Evolutionary conservation across 2,329 filamentous ascomycete species (phyloP).

Genomic region (Ceratocystis papillata): DNA sequence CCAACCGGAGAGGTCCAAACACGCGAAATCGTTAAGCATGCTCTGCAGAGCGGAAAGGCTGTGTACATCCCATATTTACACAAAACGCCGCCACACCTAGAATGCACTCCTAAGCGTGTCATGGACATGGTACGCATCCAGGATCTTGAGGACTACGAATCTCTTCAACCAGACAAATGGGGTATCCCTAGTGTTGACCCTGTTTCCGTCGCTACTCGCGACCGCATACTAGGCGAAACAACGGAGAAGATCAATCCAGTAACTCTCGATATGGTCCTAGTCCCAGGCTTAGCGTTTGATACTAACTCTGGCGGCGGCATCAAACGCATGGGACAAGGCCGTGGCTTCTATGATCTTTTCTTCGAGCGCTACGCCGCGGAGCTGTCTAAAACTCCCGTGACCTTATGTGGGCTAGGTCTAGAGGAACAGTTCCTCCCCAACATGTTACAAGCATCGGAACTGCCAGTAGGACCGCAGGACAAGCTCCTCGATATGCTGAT

Average conservation of each 20-base stretch:
- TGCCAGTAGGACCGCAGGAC: constrained; percentile 18
- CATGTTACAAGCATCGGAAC: constrained; percentile 28
- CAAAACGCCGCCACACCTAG: constrained; percentile 40
- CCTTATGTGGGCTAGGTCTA: constrained; percentile 67
- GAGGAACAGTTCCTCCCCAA: constrained; percentile 66
- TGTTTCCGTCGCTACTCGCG: constrained; percentile 52
- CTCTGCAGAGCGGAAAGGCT: constrained; percentile 63
- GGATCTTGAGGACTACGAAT: constrained; percentile 65
- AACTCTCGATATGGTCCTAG: constrained; percentile 71
- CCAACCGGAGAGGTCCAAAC: constrained; percentile 78
- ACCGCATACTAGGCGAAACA: constrained; percentile 60
- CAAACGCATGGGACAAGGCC: constrained; percentile 79
- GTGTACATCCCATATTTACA: constrained; percentile 90
- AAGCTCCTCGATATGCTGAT: constrained; percentile 17
- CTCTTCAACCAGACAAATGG: constrained; percentile 70
- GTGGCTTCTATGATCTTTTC: constrained; percentile 95
- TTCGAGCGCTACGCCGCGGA: constrained; percentile 57
- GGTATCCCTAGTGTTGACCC: constrained; percentile 78
- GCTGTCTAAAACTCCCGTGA: constrained; percentile 29
- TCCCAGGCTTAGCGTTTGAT: constrained; percentile 92
- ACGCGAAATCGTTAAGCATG: constrained; percentile 67
- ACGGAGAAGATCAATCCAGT: constrained; percentile 36
- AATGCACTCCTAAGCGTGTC: constrained; percentile 49
- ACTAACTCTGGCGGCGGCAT: constrained; percentile 44
- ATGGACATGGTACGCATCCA: constrained; percentile 92